phyloP scores from a whole-genome alignment of 2,329 filamentous ascomycete genomes.

The Venturiaceae sp. region DNA sequence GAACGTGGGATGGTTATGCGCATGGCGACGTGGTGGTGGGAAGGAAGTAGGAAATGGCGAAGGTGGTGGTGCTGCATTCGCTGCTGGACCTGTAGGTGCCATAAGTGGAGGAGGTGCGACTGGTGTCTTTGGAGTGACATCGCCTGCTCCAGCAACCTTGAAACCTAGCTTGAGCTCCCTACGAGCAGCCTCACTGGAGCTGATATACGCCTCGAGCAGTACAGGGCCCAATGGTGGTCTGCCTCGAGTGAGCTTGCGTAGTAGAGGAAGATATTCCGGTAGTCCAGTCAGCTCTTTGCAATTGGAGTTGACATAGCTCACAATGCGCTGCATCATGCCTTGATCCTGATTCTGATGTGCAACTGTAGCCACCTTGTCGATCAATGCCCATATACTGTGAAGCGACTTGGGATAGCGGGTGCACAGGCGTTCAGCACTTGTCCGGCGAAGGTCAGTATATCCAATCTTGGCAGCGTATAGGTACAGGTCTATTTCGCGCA shows the following conservation, averaged over 20 bases:
- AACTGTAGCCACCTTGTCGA: background rate
- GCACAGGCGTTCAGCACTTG: constrained; percentile 3
- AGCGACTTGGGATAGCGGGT: constrained; percentile 7
- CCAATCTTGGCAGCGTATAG: constrained; percentile 5
- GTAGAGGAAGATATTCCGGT: constrained; percentile 3
- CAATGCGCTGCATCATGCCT: constrained; percentile 2
- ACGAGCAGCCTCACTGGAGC: constrained; percentile 3
- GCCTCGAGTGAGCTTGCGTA: constrained; percentile 4
- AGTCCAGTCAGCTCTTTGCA: constrained; percentile 4
- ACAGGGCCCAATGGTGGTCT: constrained; percentile 6
- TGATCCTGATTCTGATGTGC: constrained; percentile 4
- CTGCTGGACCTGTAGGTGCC: background rate
- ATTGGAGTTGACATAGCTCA: constrained; percentile 4
- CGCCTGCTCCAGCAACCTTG: background rate
- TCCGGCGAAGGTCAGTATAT: constrained; percentile 4
- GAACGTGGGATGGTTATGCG: background rate
- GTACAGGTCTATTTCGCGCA: constrained; percentile 6
- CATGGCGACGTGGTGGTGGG: constrained; percentile 1
- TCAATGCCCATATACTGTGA: constrained; percentile 3
- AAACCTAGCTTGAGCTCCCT: constrained; percentile 1
- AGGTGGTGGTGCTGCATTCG: background rate
- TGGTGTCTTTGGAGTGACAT: background rate
- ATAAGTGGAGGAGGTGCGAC: background rate
- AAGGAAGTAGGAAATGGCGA: background rate
- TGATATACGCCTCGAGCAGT: constrained; percentile 8